Base-by-base conservation (phyloP, 1,284 basidiomycete species). In the Amylostereum chailletii region DNA sequence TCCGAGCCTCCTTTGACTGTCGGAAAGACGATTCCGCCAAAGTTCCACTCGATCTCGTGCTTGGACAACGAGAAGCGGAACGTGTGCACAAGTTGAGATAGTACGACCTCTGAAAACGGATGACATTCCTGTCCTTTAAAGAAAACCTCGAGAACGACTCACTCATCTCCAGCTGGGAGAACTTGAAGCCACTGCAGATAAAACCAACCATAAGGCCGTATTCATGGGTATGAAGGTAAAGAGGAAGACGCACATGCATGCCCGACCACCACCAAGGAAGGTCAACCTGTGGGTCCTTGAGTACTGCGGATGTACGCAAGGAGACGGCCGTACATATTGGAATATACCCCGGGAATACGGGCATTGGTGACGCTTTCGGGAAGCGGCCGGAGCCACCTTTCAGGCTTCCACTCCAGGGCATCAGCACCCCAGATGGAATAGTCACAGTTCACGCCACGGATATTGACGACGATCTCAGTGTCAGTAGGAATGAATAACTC, bases 391-490 rank as follows among this genome's bases (percentile, higher is more conserved):
- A 62, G 46, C 59, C 60, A 62, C 11, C 60, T 54, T 36, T 60
- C 55, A 19, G 59, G 59, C 42, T 59, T 62, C 57, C 57, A 62
- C 43, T 61, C 57, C 0, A 42, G 30, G 3, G 55, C 55, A 46
- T 62, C 60, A 9, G 47, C 29, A 19, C 60, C 58, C 61, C 60
- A 62, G 19, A 62, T 47, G 19, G n/a, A 33, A 2, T 40, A 29
- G 11, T 43, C 48, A 32, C 33, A 27, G 47, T 49, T 49, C 33
- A 49, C 26, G 31, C 46, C 50, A 4, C 42, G 9, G 31, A 60
- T 53, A 0, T 50, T 54, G 8, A 55, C 52, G 45, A 54, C 37
- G 26, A 60, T 48, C 37, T 47, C 51, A 5, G 51, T 51, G n/a
- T 47, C 48, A 19, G 44, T 50, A n/a, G 44, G 39, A 1, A 54